Percentiles rank a stretch among this genome's conserved stretches.
These are phyloP conservation scores for Onygenales sp. DNA, from an alignment of 2,329 filamentous ascomycete genomes.

Conservation along the genomic window DNA sequence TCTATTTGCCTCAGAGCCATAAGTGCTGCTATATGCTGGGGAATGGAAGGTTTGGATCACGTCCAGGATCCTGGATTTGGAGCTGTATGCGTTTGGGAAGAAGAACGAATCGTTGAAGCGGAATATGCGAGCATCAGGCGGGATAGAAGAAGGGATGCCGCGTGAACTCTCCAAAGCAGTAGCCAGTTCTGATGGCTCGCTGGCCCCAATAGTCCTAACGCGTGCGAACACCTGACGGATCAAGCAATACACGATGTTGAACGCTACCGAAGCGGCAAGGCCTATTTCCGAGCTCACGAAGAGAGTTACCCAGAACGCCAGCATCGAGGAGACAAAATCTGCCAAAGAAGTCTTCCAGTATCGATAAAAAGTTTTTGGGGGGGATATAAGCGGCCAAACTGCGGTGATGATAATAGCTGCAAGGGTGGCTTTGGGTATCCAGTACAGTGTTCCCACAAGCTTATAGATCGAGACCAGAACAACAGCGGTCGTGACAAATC, in stretches of 20 bases:
- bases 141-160: constrained; percentile 17
- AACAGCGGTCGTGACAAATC: constrained; percentile 50
- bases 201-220: constrained; percentile 21
- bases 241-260: constrained; percentile 54
- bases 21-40: constrained; percentile 27
- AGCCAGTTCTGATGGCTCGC: constrained; percentile 21
- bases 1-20: constrained; percentile 30
- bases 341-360: constrained; percentile 57
- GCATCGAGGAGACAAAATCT: constrained; percentile 54
- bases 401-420: constrained; percentile 59
- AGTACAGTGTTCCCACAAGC: constrained; percentile 52
- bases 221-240: constrained; percentile 49
- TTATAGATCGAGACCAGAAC: constrained; percentile 54
- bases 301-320: constrained; percentile 55
- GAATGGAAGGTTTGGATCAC: constrained; percentile 40
- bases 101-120: constrained; percentile 49
- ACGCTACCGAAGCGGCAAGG: constrained; percentile 50
- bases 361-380: constrained; percentile 49
- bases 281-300: constrained; percentile 53
- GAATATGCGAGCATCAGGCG: constrained; percentile 46
- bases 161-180: constrained; percentile 16
- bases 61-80: constrained; percentile 43
- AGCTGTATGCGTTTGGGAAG: constrained; percentile 51
- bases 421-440: constrained; percentile 58
- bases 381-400: constrained; percentile 51